Evolutionary conservation across 2,329 filamentous ascomycete species (phyloP), one percentile per base, ranked within the genome.

Genomic region (Sarocladium kiliense): DNA sequence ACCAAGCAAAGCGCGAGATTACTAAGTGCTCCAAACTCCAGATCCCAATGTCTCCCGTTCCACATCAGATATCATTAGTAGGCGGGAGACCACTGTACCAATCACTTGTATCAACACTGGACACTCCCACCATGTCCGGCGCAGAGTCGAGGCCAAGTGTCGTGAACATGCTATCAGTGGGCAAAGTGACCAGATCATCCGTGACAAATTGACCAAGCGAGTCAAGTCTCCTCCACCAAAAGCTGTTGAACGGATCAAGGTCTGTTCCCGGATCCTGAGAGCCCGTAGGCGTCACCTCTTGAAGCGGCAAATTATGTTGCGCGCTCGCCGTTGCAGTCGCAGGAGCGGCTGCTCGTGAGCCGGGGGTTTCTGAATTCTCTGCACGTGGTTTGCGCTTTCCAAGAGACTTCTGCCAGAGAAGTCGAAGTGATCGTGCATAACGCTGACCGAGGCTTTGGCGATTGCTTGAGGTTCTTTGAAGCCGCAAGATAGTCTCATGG

Each of bases 201-300:
- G 62, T 64, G 44, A 71, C 71, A 57, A 80, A 83, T 58, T 84
- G 80, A 0, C 80, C 80, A 2, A 85, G 75, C 1, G 81, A 81
- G 56, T 80, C 78, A 4, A 85, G 68, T 61, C 85, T 80, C 1
- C 82, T 71, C 82, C 82, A 85, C 0, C 80, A 84, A 65, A 85
- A 85, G 42, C 81, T 78, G 53, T 82, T 79, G 2, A 77, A 71
- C 1, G 53, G 75, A 69, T 65, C 75, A 71, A 65, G 71, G 70
- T 56, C 74, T 62, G 64, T 71, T 60, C 57, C 71, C 68, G 21
- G 44, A 30, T 47, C 44, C 3, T 47, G 12, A 5, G 23, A 16
- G 3, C n/a, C 21, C 10, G 25, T 47, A 12, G 44, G 44, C 12
- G 44, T 47, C 12, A 23, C 21, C n/a, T 47, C 44, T 47, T 47